These are phyloP conservation scores for Wallacemonas sp. DNA, from an alignment of 208 protist species.

Conservation along the genomic window DNA sequence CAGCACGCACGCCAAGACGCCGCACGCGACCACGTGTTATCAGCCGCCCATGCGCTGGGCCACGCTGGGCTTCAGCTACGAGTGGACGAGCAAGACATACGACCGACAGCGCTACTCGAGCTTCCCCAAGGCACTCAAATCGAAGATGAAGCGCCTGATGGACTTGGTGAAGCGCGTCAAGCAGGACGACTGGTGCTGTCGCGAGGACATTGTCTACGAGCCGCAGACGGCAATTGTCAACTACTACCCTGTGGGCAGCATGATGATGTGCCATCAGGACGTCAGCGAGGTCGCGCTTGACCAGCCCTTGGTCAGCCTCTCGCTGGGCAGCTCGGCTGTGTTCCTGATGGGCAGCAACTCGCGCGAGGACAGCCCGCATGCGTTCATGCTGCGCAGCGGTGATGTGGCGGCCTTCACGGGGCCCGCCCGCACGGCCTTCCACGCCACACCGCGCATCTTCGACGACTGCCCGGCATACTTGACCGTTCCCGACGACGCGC, in stretches of 20 bases:
- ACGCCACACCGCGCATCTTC: slow-evolving; percentile 79
- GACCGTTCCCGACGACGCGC: slow-evolving; percentile 38
- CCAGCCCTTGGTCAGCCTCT: slow-evolving; percentile 79
- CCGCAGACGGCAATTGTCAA: slow-evolving; percentile 90
- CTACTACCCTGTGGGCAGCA: slow-evolving; percentile 84
- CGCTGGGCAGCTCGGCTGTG: slow-evolving; percentile 78
- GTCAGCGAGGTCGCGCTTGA: slow-evolving; percentile 77
- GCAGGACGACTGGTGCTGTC: slow-evolving; percentile 35
- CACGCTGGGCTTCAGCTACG: slow-evolving; percentile 87
- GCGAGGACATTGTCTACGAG: slow-evolving; percentile 51
- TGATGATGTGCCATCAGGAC: slow-evolving; percentile 93
- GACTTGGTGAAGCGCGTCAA: slow-evolving; percentile 36
- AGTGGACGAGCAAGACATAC: slow-evolving; percentile 88
- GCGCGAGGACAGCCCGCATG: slow-evolving; percentile 67
- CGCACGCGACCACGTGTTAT: slow-evolving; percentile 61
- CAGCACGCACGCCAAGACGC: slow-evolving; percentile 71
- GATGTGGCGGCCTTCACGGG: slow-evolving; percentile 82
- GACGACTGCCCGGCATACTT: slow-evolving; percentile 81
- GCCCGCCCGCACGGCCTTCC: slow-evolving; percentile 64
- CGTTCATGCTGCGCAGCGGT: slow-evolving; percentile 79
- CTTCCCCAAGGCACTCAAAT: slow-evolving; percentile 54
- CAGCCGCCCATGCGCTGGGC: slow-evolving; percentile 88
- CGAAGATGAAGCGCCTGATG: slow-evolving; percentile 50
- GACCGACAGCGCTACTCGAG: slow-evolving; percentile 41
- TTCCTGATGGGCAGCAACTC: slow-evolving; percentile 85